phyloP scores from a whole-genome alignment of 2,329 filamentous ascomycete species.

The Sporothrix inflata region DNA sequence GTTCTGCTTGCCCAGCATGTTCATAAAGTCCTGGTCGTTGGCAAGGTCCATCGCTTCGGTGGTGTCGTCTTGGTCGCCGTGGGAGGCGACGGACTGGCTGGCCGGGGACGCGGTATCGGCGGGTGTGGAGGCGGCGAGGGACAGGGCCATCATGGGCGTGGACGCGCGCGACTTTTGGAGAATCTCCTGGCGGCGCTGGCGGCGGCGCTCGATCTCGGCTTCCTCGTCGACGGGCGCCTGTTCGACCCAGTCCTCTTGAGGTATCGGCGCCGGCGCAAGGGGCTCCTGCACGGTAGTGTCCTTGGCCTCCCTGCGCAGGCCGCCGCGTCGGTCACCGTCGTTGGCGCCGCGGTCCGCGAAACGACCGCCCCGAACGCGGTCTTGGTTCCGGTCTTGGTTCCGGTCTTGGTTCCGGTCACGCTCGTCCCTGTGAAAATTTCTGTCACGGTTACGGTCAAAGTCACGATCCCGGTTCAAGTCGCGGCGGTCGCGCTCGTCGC shows the following conservation, averaged over 20 bases:
- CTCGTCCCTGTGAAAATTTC: conserved; percentile 39
- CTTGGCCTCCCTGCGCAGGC: neutral
- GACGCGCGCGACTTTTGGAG: conserved; percentile 79
- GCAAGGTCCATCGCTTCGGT: conserved; percentile 61
- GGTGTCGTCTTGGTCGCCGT: conserved; percentile 53
- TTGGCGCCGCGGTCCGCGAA: neutral
- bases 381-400: conserved; percentile 36
- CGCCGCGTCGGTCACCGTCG: neutral
- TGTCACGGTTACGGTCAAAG: conserved; percentile 38
- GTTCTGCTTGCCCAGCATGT: conserved; percentile 54
- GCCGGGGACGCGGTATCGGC: conserved; percentile 44
- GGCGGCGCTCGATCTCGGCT: conserved; percentile 80
- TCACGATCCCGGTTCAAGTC: conserved; percentile 36
- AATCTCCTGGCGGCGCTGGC: conserved; percentile 81
- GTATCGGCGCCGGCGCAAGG: conserved; percentile 26
- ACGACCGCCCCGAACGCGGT: neutral
- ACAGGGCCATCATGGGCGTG: conserved; percentile 74
- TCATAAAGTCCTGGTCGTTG: conserved; percentile 69
- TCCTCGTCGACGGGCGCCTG: conserved; percentile 74
- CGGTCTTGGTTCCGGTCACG: conserved; percentile 39
- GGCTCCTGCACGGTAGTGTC: neutral
- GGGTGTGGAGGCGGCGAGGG: conserved; percentile 63
- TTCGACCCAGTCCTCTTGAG: conserved; percentile 53
- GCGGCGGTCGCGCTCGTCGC: conserved; percentile 40
- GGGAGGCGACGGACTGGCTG: conserved; percentile 43